Percentiles rank a stretch among this genome's conserved stretches.
Evolutionary conservation across 2,329 filamentous ascomycete genomes (phyloP).

Genomic region (Aureobasidium pullulans): DNA sequence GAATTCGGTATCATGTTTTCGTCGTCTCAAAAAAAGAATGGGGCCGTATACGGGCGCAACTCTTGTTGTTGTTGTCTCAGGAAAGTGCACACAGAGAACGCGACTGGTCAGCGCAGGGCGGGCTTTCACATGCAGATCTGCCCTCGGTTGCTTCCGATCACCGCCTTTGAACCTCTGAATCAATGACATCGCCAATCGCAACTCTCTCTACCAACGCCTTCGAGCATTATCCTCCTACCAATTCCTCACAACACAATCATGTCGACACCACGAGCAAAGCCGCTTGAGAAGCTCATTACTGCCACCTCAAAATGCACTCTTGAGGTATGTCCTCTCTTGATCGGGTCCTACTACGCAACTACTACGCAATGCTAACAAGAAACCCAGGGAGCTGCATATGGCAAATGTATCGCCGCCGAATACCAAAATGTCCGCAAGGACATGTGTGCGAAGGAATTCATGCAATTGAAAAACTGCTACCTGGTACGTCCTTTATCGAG

Average conservation of each 20-base stretch:
- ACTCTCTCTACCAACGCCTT: not conserved
- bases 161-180: not conserved
- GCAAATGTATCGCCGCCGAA: conserved; percentile 83
- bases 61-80: conserved; percentile 3
- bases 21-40: not conserved
- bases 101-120: not conserved
- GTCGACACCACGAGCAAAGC: conserved; percentile 44
- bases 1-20: not conserved
- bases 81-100: not conserved
- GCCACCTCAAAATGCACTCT: conserved; percentile 58
- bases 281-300: conserved; percentile 62
- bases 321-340: conserved; percentile 43
- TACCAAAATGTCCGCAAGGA: conserved; percentile 88
- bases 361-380: conserved; percentile 6
- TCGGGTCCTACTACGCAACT: not conserved
- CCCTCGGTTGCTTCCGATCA: not conserved
- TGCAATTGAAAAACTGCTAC: conserved; percentile 80
- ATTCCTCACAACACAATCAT: conserved; percentile 18
- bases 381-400: conserved; percentile 69
- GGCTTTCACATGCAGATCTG: not conserved
- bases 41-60: not conserved
- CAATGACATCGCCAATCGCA: conserved; percentile 6
- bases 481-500: conserved; percentile 47
- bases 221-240: not conserved
- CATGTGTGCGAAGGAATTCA: conserved; percentile 80